Conservation (phyloP, 2,329 filamentous ascomycete genomes). For the Sphaerulina musiva region DNA sequence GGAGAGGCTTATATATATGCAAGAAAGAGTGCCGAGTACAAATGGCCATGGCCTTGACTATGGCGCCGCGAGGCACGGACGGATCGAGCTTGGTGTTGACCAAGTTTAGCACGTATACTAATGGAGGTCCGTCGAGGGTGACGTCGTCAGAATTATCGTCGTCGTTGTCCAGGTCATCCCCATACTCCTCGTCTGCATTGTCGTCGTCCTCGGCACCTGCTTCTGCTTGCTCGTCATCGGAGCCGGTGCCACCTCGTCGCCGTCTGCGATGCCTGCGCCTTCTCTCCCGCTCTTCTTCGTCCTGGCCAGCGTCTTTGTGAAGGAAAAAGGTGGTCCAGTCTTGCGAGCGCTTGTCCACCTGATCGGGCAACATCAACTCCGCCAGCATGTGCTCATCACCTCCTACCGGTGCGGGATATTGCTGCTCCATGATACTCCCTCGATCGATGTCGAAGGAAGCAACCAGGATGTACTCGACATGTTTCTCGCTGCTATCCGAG, state of each 20-base stretch:
- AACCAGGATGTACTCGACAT: slow-evolving; percentile 98
- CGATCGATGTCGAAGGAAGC: slow-evolving; percentile 96
- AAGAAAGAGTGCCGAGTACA: slow-evolving; percentile 95
- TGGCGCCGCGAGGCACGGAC: slow-evolving; percentile 79
- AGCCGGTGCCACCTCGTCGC: slow-evolving; percentile 32
- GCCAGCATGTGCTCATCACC: slow-evolving; percentile 97
- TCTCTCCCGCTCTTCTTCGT: slow-evolving; percentile 67
- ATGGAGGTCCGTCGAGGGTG: slow-evolving; percentile 70
- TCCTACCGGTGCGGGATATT: slow-evolving; percentile 89
- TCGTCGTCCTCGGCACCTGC: slow-evolving; percentile 43
- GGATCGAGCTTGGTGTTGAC: slow-evolving; percentile 98
- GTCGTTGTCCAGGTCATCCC: slow-evolving; percentile 46
- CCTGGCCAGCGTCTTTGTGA: slow-evolving; percentile 84
- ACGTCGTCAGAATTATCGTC: slow-evolving; percentile 45
- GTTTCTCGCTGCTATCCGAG: slow-evolving; percentile 57
- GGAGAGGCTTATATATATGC: slow-evolving; percentile 95
- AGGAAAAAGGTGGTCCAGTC: slow-evolving; percentile 99
- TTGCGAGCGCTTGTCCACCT: slow-evolving; percentile 87
- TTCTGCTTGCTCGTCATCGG: slow-evolving; percentile 45
- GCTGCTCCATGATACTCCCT: slow-evolving; percentile 96
- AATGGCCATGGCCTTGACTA: slow-evolving; percentile 98
- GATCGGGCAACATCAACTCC: slow-evolving; percentile 96
- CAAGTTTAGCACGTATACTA: slow-evolving; percentile 94
- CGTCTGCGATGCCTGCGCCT: slow-evolving; percentile 41
- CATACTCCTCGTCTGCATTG: slow-evolving; percentile 44